Base-by-base conservation (phyloP, 345 rosid genomes). In the Eutrema heterophyllum region DNA sequence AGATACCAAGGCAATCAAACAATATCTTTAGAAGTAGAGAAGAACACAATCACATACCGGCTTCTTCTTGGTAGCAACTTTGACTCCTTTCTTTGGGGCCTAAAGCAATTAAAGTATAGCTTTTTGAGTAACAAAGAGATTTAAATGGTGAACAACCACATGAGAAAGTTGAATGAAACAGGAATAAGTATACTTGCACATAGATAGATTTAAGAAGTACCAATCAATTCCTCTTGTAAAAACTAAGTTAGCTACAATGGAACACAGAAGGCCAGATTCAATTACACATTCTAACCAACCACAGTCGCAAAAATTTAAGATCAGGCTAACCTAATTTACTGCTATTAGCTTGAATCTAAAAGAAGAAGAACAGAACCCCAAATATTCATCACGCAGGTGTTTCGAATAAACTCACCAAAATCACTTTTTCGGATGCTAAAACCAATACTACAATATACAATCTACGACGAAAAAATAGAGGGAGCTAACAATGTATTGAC, bases 31-130 rank as follows among this genome's bases (percentile, higher is more conserved):
- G 12, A 57, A 4, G 12, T 21, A 5, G 46, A 9, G 46, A 0
- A 6, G 27, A 72, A 32, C n/a, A 40, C 16, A 27, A 43, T 50
- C 48, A 44, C 55, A 21, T 68, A 69, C 74, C 49, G 46, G 33
- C 70, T 69, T 76, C 75, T 69, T 76, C 46, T 70, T 64, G 18
- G 75, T 30, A 52, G 55, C 70, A 6, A 55, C 64, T 30, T 69
- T 76, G 16, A 76, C 60, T 41, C 70, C 79, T 68, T 43, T 68
- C 64, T 76, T 76, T 43, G 79, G 79, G 50, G 79, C 71, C 79
- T 76, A 65, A 15, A 49, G 41, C 18, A 32, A 71, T 51, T n/a
- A 3, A 40, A 53, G 6, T 6, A 4, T 29, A 24, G 38, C 5
- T 51, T 21, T 21, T 24, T 32, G 39, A n/a, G 51, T 36, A 8